Percentiles rank a stretch among this genome's conserved stretches.
Conservation (phyloP, 2,329 filamentous ascomycete species). For the Aspergillus novofumigatus region DNA sequence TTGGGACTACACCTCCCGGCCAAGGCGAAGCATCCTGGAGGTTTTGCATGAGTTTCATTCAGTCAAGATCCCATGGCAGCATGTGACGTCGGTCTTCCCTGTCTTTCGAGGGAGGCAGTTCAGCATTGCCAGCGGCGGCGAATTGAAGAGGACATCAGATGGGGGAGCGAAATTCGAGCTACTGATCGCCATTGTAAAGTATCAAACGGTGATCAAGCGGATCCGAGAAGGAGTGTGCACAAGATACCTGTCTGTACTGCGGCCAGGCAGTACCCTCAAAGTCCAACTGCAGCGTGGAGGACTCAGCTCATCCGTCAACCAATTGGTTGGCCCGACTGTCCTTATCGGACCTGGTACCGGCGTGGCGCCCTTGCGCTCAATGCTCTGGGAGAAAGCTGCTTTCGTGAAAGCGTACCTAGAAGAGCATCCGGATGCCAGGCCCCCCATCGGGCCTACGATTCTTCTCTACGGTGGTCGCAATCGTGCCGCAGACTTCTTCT, state of each 20-base stretch:
- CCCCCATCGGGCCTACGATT: slow-evolving; percentile 44
- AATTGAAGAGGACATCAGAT: slow-evolving; percentile 35
- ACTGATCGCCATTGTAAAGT: slow-evolving; percentile 83
- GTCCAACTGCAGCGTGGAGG: slow-evolving; percentile 56
- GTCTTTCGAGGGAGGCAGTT: slow-evolving; percentile 85
- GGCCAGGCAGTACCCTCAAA: slow-evolving; percentile 53
- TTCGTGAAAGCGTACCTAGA: slow-evolving; percentile 30
- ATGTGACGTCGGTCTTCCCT: slow-evolving; percentile 70
- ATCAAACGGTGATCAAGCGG: slow-evolving; percentile 79
- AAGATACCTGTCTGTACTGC: slow-evolving; percentile 69
- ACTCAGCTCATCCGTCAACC: slow-evolving; percentile 44
- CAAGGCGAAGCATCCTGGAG: slow-evolving; percentile 85
- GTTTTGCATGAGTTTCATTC: slow-evolving; percentile 85
- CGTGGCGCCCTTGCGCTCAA: slow-evolving; percentile 74
- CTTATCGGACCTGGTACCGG: slow-evolving; percentile 84
- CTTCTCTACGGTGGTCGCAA: slow-evolving; percentile 87
- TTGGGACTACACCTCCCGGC: slow-evolving; percentile 91
- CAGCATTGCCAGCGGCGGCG: slow-evolving; percentile 77
- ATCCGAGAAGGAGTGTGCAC: slow-evolving; percentile 86
- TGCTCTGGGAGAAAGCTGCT: slow-evolving; percentile 68
- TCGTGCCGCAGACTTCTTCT: slow-evolving; percentile 72
- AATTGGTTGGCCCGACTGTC: slow-evolving; percentile 59
- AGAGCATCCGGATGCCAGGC: slow-evolving; percentile 24
- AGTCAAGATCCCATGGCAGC: slow-evolving; percentile 73
- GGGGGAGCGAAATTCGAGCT: slow-evolving; percentile 60